Evolutionary conservation across 208 protist species (phyloP).

Genomic region (Eutreptiella sp.): DNA sequence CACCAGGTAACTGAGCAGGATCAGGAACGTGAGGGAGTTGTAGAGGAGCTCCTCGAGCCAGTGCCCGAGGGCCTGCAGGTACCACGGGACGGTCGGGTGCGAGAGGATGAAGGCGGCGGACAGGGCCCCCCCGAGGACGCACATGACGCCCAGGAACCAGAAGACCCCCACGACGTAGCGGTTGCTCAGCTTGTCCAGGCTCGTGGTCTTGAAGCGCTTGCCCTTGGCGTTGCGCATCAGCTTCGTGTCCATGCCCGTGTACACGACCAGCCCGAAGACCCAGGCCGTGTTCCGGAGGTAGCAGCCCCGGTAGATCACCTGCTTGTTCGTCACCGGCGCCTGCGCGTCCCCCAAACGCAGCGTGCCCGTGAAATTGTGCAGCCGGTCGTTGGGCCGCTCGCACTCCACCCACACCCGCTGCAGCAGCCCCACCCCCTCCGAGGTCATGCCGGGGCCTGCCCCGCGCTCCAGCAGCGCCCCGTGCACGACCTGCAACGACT

Average conservation of each 20-base stretch:
- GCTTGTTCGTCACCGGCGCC: conserved; percentile 3
- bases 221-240: conserved; percentile 44
- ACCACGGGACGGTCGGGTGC: conserved; percentile 13
- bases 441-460: neutral
- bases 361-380: conserved; percentile 29
- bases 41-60: neutral
- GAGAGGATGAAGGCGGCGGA: neutral
- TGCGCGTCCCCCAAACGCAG: neutral
- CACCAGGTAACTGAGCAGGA: conserved; percentile 69
- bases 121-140: conserved; percentile 27
- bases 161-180: conserved; percentile 43
- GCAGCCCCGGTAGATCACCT: conserved; percentile 30
- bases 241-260: conserved; percentile 46
- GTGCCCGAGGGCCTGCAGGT: conserved; percentile 17
- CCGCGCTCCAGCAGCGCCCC: neutral
- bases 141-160: conserved; percentile 42
- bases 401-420: conserved; percentile 1
- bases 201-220: conserved; percentile 30
- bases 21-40: conserved; percentile 55
- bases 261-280: conserved; percentile 32
- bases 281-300: conserved; percentile 20
- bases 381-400: conserved; percentile 26
- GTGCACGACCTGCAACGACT: neutral
- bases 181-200: conserved; percentile 42
- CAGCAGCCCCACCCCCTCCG: neutral